Conservation (phyloP, 441 rosid genomes). For the Adansonia madagascariensis region DNA sequence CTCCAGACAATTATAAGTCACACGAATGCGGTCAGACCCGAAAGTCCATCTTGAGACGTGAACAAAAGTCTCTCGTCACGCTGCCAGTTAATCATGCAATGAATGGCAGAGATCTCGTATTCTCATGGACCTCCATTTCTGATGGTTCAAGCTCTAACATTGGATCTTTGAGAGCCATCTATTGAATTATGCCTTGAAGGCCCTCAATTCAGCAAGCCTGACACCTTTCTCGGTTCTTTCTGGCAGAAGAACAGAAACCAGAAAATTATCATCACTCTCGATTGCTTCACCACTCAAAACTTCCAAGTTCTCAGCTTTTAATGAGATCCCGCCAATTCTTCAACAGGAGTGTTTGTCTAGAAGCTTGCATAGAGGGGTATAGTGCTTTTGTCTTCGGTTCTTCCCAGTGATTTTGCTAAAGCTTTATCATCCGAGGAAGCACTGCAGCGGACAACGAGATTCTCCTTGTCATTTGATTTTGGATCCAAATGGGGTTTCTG, state of each 20-base stretch:
- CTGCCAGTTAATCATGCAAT: slow-evolving; percentile 50
- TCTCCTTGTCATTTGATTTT: slow-evolving; percentile 40
- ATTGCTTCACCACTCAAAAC: slow-evolving; percentile 41
- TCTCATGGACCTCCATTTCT: slow-evolving; percentile 27
- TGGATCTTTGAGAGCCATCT: slow-evolving; percentile 26
- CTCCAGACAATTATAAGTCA: slow-evolving; percentile 46
- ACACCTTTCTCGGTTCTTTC: slow-evolving; percentile 65
- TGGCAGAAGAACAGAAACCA: slow-evolving; percentile 53
- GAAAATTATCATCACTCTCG: slow-evolving; percentile 48
- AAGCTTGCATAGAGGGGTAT: slow-evolving; percentile 59
- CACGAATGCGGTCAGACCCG: slow-evolving; percentile 36
- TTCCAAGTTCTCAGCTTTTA: slow-evolving; percentile 36
- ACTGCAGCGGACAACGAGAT: slow-evolving; percentile 57
- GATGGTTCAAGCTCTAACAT: slow-evolving; percentile 42
- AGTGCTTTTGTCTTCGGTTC: slow-evolving; percentile 61
- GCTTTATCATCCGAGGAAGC: slow-evolving; percentile 87
- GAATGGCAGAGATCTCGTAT: slow-evolving; percentile 42
- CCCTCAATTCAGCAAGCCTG: slow-evolving; percentile 70
- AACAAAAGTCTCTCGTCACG: slow-evolving; percentile 42
- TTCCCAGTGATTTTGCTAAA: slow-evolving; percentile 49
- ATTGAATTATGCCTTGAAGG: slow-evolving; percentile 66
- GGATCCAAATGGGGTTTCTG: slow-evolving; percentile 50
- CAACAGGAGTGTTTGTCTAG: slow-evolving; percentile 44
- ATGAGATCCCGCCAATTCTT: slow-evolving; percentile 32
- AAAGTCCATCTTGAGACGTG: slow-evolving; percentile 21